Base-by-base conservation (phyloP, 2,329 filamentous ascomycete species). In the Fusarium sp. region DNA sequence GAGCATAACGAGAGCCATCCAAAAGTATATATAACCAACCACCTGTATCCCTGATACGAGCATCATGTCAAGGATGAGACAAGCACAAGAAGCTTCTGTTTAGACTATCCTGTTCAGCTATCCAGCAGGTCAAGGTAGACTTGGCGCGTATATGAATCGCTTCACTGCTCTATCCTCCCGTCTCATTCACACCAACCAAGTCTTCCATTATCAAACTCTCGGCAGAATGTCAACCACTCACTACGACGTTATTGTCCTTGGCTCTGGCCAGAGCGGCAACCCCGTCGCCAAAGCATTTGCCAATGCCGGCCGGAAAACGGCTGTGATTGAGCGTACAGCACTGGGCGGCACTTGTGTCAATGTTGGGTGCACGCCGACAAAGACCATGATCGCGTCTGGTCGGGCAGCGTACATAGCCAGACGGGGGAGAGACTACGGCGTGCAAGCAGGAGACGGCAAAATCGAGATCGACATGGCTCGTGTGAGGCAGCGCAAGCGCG, bases 331-430 rank as follows among this genome's bases (percentile, higher is more conserved):
- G 64, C 72, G 77, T n/a, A 58, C 74, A 0, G 76, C 82, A 49
- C 73, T 85, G 3, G 83, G 81, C n/a, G 83, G 83, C 10, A 82
- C 79, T 53, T 85, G 83, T 61, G 73, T 85, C 50, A 85, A 85
- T 53, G 81, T 82, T 58, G 83, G 83, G 5, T 85, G 83, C 64
- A 85, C 83, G 10, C 83, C 83, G 0, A 85, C 83, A 19, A 86
- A 85, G 69, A 85, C 83, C 8, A 80, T 86, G 77, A 80, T 86
- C 44, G 78, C 83, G 4, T 83, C 80, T 19, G 83, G 81, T 1
- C 74, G 81, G 5, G 77, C 79, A 3, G 83, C 82, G 3, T 79
- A 85, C 64, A 58, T 83, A 9, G 70, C 78, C 1, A 67, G 73
- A 3, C 73, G 81, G 2, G 77, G 74, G 0, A 65, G 62, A 4